phyloP scores from a whole-genome alignment of 2,329 filamentous ascomycete species.

The Hypoxylon sp. region DNA sequence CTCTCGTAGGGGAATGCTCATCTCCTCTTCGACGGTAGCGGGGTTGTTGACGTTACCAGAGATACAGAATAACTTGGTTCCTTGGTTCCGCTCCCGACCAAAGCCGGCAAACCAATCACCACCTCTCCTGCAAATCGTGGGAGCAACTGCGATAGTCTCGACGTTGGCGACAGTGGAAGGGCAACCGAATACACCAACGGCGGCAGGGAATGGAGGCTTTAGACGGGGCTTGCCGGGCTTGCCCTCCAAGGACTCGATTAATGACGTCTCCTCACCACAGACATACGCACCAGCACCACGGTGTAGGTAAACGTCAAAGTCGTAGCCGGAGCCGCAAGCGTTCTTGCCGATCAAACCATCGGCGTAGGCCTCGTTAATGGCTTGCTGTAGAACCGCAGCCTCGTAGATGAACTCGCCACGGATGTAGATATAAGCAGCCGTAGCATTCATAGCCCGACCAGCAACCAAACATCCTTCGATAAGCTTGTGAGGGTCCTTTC shows the following conservation, averaged over 20 bases:
- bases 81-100: slow-evolving; percentile 93
- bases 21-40: slow-evolving; percentile 97
- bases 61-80: slow-evolving; percentile 98
- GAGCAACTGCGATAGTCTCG: slow-evolving; percentile 93
- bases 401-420: slow-evolving; percentile 98
- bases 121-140: slow-evolving; percentile 93
- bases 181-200: slow-evolving; percentile 97
- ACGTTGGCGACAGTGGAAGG: slow-evolving; percentile 98
- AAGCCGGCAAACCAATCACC: slow-evolving; percentile 93
- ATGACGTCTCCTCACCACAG: slow-evolving; percentile 96
- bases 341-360: slow-evolving; percentile 98
- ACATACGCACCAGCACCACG: slow-evolving; percentile 97
- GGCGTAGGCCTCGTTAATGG: slow-evolving; percentile 97
- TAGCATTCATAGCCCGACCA: slow-evolving; percentile 98
- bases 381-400: slow-evolving; percentile 89
- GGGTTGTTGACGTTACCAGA: slow-evolving; percentile 99
- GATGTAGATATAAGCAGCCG: slow-evolving; percentile 98
- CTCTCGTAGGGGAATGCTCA: slow-evolving; percentile 95
- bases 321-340: slow-evolving; percentile 94
- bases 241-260: slow-evolving; percentile 97
- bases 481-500: slow-evolving; percentile 99
- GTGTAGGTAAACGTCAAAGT: slow-evolving; percentile 97
- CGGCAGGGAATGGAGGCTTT: slow-evolving; percentile 97
- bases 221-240: slow-evolving; percentile 98
- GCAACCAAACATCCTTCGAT: slow-evolving; percentile 96